Percentiles rank a stretch among this genome's conserved stretches.
Conservation (phyloP, 306 rosid species). For the Dalbergia cultrata region DNA sequence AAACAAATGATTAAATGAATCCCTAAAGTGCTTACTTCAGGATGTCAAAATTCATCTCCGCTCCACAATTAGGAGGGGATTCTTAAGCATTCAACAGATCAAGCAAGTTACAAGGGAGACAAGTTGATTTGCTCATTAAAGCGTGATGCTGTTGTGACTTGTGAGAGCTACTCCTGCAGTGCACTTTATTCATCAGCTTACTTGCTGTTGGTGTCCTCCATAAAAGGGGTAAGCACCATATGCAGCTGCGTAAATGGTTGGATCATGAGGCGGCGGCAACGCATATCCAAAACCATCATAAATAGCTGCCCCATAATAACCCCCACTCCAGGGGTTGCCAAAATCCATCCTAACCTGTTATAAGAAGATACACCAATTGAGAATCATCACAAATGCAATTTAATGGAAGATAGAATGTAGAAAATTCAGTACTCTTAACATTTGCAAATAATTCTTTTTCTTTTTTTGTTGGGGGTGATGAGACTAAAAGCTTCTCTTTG, state of each 20-base stretch:
- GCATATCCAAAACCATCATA: slow-evolving; percentile 94
- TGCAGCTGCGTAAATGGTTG: slow-evolving; percentile 78
- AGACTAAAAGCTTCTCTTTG: too few relatives aligned
- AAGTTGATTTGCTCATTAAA: slow-evolving; percentile 45
- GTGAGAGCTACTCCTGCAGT: slow-evolving; percentile 45
- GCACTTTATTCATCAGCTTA: slow-evolving; percentile 68
- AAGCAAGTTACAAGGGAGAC: slow-evolving; percentile 59
- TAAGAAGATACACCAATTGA: slow-evolving; percentile 40
- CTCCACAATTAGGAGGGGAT: slow-evolving; percentile 86
- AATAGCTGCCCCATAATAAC: slow-evolving; percentile 81
- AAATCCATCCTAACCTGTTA: slow-evolving; percentile 77
- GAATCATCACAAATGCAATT: slow-evolving; percentile 38
- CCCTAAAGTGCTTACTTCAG: slow-evolving; percentile 68
- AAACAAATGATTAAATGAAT: slow-evolving; percentile 67
- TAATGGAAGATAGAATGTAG: neutral
- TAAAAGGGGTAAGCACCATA: slow-evolving; percentile 89
- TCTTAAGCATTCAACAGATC: slow-evolving; percentile 61
- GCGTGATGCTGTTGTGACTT: slow-evolving; percentile 47
- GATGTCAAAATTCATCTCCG: slow-evolving; percentile 87
- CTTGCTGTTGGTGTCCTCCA: slow-evolving; percentile 95
- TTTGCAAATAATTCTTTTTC: too few relatives aligned
- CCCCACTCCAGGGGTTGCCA: slow-evolving; percentile 76
- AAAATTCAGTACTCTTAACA: slow-evolving; percentile 1
- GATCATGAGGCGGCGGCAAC: slow-evolving; percentile 82
- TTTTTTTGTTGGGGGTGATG: too few relatives aligned